These are phyloP conservation scores for Fusarium scirpi DNA, from an alignment of 2,329 filamentous ascomycete genomes.

Conservation along the genomic window DNA sequence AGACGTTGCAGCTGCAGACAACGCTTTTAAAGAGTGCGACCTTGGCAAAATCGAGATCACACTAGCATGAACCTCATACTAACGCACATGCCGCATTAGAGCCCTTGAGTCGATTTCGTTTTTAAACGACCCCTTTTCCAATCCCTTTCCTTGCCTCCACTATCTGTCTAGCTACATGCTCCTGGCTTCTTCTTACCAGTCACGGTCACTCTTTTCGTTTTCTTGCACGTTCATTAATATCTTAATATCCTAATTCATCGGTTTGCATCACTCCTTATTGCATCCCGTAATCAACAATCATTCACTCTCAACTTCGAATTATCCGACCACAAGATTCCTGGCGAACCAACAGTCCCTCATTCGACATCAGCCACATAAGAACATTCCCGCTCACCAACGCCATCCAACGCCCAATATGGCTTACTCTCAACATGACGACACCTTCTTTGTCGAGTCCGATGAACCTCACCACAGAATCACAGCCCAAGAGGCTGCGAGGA, in stretches of 20 bases:
- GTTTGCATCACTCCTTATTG: slow-evolving; percentile 52
- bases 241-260: slow-evolving; percentile 64
- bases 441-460: slow-evolving; percentile 69
- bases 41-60: slow-evolving; percentile 43
- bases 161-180: slow-evolving; percentile 53
- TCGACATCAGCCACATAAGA: slow-evolving; percentile 51
- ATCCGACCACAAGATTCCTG: slow-evolving; percentile 63
- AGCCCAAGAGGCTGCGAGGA: slow-evolving; percentile 79
- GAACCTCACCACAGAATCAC: slow-evolving; percentile 70
- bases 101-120: slow-evolving; percentile 59
- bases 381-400: slow-evolving; percentile 35
- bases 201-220: slow-evolving; percentile 69
- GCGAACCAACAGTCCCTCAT: slow-evolving; percentile 63
- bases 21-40: slow-evolving; percentile 6
- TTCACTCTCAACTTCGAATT: slow-evolving; percentile 54
- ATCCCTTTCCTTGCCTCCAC: slow-evolving; percentile 54
- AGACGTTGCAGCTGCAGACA: neutral
- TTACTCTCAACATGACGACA: slow-evolving; percentile 57
- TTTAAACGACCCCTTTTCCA: slow-evolving; percentile 61
- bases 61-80: slow-evolving; percentile 47
- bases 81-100: slow-evolving; percentile 54
- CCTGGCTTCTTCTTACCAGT: slow-evolving; percentile 59
- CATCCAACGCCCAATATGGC: slow-evolving; percentile 58
- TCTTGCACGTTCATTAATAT: slow-evolving; percentile 70
- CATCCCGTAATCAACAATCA: slow-evolving; percentile 27